Base-by-base conservation (phyloP, 2,329 filamentous ascomycete genomes). In the Exserohilum rostratum region DNA sequence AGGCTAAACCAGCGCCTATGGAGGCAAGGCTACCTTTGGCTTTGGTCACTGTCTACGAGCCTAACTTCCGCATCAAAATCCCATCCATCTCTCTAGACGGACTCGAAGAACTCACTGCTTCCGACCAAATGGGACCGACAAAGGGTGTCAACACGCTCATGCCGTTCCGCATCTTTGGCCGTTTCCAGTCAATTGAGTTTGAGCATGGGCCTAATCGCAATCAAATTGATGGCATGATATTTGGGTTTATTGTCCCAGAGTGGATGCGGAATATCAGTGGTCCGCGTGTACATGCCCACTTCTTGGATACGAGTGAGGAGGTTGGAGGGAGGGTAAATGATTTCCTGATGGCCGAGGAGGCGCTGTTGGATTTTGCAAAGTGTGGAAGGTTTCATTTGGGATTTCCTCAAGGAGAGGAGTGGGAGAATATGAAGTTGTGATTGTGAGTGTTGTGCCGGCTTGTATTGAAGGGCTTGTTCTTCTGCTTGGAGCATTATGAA, bases 301-400 rank as follows among this genome's bases (percentile, higher is more conserved):
- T 75, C 5, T 12, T 68, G 25, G 66, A 62, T 15, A 60, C 64
- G 2, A 61, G 54, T 18, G 72, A 70, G 47, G 66, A 64, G 45
- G 57, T 64, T 13, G 77, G 76, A 3, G 77, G 76, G 0, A 63
- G 66, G 18, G 71, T 79, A 7, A 53, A 64, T 17, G 70, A 77
- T 29, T 78, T 79, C 48, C 72, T 72, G 53, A 73, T 70, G 31
- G 67, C 58, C 0, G 70, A 71, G 3, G 72, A 68, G 18, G 72
- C 66, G 10, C 65, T 55, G 15, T 52, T 79, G 48, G 68, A 71
- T 34, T 78, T 72, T 67, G 72, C 74, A 2, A 77, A 76, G 50
- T 77, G 74, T 39, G 77, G 76, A 11, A 67, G 76, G 33, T 77
- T 78, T 51, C 77, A 78, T 64, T 55, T 79, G 25, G 76, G 76